Conservation (phyloP, 306 rosid genomes). For the Sophora flavescens region DNA sequence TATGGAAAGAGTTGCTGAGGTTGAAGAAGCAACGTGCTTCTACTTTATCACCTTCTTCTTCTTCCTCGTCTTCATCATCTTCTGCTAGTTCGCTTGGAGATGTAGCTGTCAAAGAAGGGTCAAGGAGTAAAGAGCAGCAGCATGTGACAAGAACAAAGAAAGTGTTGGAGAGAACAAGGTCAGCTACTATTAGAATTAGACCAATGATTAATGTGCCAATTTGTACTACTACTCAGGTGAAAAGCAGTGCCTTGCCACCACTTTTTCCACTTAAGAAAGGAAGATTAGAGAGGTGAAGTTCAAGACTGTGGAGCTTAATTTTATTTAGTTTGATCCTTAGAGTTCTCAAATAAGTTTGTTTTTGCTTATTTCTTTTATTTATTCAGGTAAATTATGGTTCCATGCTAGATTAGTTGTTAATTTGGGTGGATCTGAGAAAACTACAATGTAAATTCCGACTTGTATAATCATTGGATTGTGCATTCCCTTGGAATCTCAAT, state of each 20-base stretch:
- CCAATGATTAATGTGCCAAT: slow-evolving; percentile 96
- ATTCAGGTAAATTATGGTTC: slow-evolving; percentile 45
- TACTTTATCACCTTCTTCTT: slow-evolving; percentile 84
- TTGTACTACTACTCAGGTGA: slow-evolving; percentile 71
- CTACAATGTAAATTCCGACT: slow-evolving; percentile 85
- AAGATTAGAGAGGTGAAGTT: slow-evolving; percentile 71
- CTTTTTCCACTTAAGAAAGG: slow-evolving; percentile 90
- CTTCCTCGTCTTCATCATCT: slow-evolving; percentile 89
- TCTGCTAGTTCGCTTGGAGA: slow-evolving; percentile 81
- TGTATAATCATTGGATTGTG: slow-evolving; percentile 57
- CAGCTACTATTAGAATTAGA: slow-evolving; percentile 88
- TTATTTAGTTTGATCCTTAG: slow-evolving; percentile 45
- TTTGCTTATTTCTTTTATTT: slow-evolving; percentile 38
- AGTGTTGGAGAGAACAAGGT: slow-evolving; percentile 90
- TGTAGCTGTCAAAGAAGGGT: slow-evolving; percentile 59
- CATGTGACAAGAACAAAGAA: slow-evolving; percentile 80
- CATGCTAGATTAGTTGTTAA: slow-evolving; percentile 60
- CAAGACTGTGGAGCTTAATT: slow-evolving; percentile 31
- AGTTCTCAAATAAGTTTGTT: slow-evolving; percentile 60
- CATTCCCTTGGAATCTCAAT: slow-evolving; percentile 41
- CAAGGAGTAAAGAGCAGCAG: slow-evolving; percentile 65
- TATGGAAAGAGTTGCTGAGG: slow-evolving; percentile 96
- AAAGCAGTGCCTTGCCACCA: slow-evolving; percentile 85
- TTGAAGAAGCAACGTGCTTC: slow-evolving; percentile 96
- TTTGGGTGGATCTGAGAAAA: slow-evolving; percentile 69